Conservation (phyloP, 208 protist species). For the Blechomonas ayalai region DNA sequence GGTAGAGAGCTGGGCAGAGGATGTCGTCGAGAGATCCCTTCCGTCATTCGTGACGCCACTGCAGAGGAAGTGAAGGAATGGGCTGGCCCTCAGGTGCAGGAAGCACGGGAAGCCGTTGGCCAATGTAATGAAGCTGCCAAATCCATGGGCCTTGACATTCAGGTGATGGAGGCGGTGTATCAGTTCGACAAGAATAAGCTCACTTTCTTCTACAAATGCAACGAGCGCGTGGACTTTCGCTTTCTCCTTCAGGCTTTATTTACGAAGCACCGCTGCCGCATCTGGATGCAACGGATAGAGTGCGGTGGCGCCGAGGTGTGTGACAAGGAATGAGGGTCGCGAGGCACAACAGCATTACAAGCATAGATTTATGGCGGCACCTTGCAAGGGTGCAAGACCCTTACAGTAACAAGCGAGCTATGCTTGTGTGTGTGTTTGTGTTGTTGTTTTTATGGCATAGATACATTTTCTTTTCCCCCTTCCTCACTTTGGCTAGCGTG, state of each 20-base stretch:
- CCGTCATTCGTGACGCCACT: constrained; percentile 39
- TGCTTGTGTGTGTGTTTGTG: too few species aligned
- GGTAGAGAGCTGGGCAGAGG: too few species aligned
- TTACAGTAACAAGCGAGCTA: too few species aligned
- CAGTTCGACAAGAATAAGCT: constrained; percentile 86
- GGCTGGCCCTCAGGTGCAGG: constrained; percentile 33
- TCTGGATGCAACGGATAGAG: constrained; percentile 60
- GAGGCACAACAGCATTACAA: too few species aligned
- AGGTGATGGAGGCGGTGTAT: constrained; percentile 64
- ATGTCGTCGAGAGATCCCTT: not conserved
- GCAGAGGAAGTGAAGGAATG: constrained; percentile 54
- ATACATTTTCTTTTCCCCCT: too few species aligned
- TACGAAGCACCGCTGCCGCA: constrained; percentile 72
- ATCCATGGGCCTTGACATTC: constrained; percentile 43
- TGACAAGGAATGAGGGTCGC: too few species aligned
- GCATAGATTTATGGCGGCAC: too few species aligned
- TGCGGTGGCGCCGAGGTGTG: too few species aligned
- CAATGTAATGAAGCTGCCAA: constrained; percentile 44
- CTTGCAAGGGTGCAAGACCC: too few species aligned
- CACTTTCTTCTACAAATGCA: constrained; percentile 79
- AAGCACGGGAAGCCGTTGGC: constrained; percentile 39
- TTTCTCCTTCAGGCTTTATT: constrained; percentile 65
- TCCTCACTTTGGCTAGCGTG: too few species aligned
- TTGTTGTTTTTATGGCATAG: too few species aligned
- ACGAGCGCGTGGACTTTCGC: constrained; percentile 72